These are phyloP conservation scores for Terfezia boudieri DNA, from an alignment of 495 filamentous ascomycete genomes.

Conservation along the genomic window DNA sequence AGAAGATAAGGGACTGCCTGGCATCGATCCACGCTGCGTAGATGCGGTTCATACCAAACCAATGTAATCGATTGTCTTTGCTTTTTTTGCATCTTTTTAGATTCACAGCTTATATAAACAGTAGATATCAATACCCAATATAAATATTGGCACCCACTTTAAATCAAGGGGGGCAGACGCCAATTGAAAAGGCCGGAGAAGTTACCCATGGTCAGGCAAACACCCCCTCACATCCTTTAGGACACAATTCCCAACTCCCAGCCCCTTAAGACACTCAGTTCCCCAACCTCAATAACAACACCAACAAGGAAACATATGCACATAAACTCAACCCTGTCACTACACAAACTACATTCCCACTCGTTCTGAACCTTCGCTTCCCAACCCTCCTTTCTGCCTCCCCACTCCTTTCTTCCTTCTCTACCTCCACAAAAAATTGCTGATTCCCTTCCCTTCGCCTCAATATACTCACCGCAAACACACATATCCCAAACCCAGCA, in stretches of 20 bases:
- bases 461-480: conserved; percentile 59
- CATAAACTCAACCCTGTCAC: conserved; percentile 61
- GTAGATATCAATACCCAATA: too few species aligned
- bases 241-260: too few species aligned
- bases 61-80: too few species aligned
- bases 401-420: conserved; percentile 36
- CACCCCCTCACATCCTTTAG: too few species aligned
- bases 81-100: too few species aligned
- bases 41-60: too few species aligned
- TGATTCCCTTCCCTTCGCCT: conserved; percentile 72
- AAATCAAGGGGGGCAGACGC: too few species aligned
- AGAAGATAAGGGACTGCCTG: conserved; percentile 40
- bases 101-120: too few species aligned
- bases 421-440: conserved; percentile 64
- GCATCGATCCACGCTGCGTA: conserved; percentile 22
- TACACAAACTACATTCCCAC: conserved; percentile 57
- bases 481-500: conserved; percentile 67
- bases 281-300: conserved; percentile 36
- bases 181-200: too few species aligned
- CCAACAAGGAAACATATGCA: conserved; percentile 59
- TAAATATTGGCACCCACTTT: too few species aligned
- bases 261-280: not conserved
- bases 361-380: conserved; percentile 27
- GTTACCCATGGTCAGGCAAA: too few species aligned
- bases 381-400: conserved; percentile 46